Percentiles rank a stretch among this genome's conserved stretches.
These are phyloP conservation scores for Suhomyces choctaworum DNA, from an alignment of 1,139 yeast species.

Conservation along the genomic window DNA sequence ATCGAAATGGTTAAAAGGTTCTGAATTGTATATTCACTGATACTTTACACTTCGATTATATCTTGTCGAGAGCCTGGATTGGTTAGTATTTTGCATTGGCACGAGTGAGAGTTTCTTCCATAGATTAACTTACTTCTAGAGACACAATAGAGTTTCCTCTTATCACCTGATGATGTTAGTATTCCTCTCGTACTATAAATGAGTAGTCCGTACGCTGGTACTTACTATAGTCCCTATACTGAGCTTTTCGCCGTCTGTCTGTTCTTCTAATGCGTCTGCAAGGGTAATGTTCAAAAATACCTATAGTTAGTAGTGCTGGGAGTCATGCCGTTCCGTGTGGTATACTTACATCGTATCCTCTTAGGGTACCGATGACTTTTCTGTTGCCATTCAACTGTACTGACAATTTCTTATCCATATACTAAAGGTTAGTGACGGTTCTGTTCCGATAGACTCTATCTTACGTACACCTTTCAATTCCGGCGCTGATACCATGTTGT, in stretches of 20 bases:
- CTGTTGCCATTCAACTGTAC: conserved; percentile 76
- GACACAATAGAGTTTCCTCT: conserved; percentile 66
- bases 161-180: conserved; percentile 43
- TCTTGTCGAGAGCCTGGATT: conserved; percentile 27
- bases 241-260: conserved; percentile 47
- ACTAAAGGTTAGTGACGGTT: conserved; percentile 43
- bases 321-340: no score
- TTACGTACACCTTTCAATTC: conserved; percentile 50
- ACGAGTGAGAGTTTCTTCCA: no score
- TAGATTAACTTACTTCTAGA: conserved; percentile 50
- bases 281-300: conserved; percentile 70
- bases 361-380: conserved; percentile 66
- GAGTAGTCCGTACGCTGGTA: no score
- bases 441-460: not conserved
- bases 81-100: conserved; percentile 5
- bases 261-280: conserved; percentile 71
- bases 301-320: conserved; percentile 34
- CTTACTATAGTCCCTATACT: conserved; percentile 57
- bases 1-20: conserved; percentile 62
- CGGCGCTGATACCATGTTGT: conserved; percentile 61
- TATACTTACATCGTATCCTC: conserved; percentile 73
- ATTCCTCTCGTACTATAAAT: no score
- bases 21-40: conserved; percentile 11
- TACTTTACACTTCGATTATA: conserved; percentile 1
- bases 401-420: conserved; percentile 72